Evolutionary conservation across 805 yeast species (phyloP), one percentile per base, ranked within the genome.

Genomic region (Suhomyces faveliae): DNA sequence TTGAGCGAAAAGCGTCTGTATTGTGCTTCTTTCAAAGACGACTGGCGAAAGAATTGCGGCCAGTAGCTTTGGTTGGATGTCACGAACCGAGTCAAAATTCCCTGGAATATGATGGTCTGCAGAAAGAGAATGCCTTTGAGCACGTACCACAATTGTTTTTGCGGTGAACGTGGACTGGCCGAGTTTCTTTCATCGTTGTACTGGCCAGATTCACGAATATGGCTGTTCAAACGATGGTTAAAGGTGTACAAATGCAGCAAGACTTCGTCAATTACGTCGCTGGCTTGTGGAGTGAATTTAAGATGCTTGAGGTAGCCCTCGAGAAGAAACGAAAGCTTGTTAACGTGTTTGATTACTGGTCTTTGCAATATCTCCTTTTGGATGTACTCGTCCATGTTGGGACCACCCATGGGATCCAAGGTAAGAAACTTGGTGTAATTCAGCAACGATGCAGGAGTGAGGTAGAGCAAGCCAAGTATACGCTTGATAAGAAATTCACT

Each of bases 291-390:
- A 10, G 46, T 42, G 22, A 55, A 43, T 7, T 49, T 44, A 35
- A 63, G 52, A 3, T 46, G 41, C n/a, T 51, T 46, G 23, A 70
- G 57, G 45, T 65, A 67, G 10, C 62, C 62, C 47, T 76, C 78
- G 33, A 77, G 53, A 2, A 83, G 54, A 40, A 72, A 69, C 0
- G 85, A 73, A 17, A 83, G 51, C 40, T 74, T 66, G 57, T 73
- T 80, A 39, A 81, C 54, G 52, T 80, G 80, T 47, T 73, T 77
- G 23, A 77, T 50, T 1, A 73, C 73, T 0, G 85, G 85, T 24
- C 58, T 58, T 47, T 56, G 65, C 12, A 56, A 40, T 2, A 64
- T 51, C 11, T 51, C 47, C 17, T 44, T 43, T 9, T 46, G 45
- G 4, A 57, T 20, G 13, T 30, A 22, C 12, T 49, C 47, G 12